phyloP scores from a whole-genome alignment of 345 rosid genomes.

The Excoecaria cochinchinensis region DNA sequence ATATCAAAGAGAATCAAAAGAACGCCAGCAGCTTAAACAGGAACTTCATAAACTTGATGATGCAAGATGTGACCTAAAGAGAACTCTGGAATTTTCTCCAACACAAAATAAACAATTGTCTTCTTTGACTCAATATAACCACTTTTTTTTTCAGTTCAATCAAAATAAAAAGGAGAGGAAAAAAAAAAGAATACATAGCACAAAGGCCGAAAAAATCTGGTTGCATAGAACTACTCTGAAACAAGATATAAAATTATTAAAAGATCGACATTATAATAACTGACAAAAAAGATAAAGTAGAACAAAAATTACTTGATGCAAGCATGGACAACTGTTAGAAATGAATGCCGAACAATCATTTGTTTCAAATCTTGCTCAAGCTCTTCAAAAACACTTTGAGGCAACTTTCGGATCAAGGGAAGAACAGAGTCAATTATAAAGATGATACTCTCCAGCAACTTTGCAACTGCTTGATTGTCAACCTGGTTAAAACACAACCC shows the following conservation, averaged over 20 bases:
- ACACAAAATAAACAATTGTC: background rate
- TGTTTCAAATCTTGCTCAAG: slow-evolving; percentile 94
- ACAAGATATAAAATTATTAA: background rate
- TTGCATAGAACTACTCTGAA: background rate
- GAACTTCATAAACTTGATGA: background rate
- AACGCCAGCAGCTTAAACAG: background rate
- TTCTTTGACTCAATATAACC: background rate
- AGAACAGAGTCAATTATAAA: slow-evolving; percentile 86
- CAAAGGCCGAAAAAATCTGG: background rate
- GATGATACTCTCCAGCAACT: slow-evolving; percentile 89
- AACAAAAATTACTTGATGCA: slow-evolving; percentile 71
- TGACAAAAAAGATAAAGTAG: slow-evolving; percentile 11
- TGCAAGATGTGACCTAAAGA: background rate
- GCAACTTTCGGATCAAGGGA: slow-evolving; percentile 81
- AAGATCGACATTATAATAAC: slow-evolving; percentile 6
- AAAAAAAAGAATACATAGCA: background rate
- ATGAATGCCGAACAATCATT: slow-evolving; percentile 93
- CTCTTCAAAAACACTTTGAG: slow-evolving; percentile 74
- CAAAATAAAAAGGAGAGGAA: background rate
- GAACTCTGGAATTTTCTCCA: background rate
- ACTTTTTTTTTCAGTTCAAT: background rate
- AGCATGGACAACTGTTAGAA: slow-evolving; percentile 96
- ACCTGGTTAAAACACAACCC: slow-evolving; percentile 52
- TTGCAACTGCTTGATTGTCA: slow-evolving; percentile 80
- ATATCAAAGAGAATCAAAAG: background rate